Conservation (phyloP, 495 filamentous ascomycete genomes). For the Xanthoparmelia taractica region DNA sequence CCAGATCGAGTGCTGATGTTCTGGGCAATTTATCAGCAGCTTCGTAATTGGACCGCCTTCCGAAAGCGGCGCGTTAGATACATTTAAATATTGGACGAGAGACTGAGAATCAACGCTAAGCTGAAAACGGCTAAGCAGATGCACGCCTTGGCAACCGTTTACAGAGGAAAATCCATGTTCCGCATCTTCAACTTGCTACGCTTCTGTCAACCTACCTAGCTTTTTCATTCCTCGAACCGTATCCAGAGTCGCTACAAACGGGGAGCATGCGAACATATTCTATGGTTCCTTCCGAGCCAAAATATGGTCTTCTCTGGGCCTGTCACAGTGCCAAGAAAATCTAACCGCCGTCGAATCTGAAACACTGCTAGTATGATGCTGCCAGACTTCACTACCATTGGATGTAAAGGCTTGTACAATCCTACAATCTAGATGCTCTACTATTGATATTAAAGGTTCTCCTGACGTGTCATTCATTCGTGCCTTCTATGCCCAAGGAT, state of each 20-base stretch:
- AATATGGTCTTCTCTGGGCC: neutral
- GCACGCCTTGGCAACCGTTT: too few relatives aligned
- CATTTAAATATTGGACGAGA: neutral
- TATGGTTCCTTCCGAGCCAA: neutral
- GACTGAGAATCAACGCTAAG: neutral
- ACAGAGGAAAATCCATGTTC: too few relatives aligned
- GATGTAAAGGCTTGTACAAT: neutral
- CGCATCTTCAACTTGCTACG: too few relatives aligned
- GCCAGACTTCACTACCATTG: neutral
- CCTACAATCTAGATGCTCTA: too few relatives aligned
- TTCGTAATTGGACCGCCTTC: too few relatives aligned
- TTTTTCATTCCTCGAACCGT: too few relatives aligned
- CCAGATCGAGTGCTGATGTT: too few relatives aligned
- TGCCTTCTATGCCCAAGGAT: neutral
- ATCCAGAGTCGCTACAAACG: too few relatives aligned
- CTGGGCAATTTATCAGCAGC: too few relatives aligned
- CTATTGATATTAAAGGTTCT: neutral
- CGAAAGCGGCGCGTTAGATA: neutral
- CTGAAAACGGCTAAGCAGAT: neutral
- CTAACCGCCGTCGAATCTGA: neutral
- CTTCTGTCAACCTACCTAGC: too few relatives aligned
- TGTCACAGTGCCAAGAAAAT: neutral
- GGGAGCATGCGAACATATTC: neutral
- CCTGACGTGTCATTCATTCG: neutral
- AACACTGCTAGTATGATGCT: neutral